Conservation (phyloP, 163 green algal genomes). For the Scenedesmus sp. region DNA sequence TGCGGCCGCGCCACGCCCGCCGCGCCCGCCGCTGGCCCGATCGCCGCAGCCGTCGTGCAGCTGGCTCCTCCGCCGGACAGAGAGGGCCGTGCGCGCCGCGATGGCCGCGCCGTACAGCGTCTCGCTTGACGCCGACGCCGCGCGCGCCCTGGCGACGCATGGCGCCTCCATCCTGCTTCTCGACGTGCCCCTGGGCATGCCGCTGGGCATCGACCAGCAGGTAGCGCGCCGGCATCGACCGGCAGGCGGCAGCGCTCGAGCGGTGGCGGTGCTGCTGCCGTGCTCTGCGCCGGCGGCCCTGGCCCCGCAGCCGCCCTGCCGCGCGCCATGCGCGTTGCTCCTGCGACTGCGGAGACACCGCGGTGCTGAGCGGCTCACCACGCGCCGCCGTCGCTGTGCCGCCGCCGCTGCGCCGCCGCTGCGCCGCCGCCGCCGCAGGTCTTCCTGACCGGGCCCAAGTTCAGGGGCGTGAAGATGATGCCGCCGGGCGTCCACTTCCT, state of each 20-base stretch:
- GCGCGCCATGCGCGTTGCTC: too few species aligned
- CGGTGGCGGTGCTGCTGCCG: not conserved
- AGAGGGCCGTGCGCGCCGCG: too few species aligned
- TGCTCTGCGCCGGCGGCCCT: too few species aligned
- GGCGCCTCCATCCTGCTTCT: constrained; percentile 78
- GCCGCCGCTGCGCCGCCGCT: not conserved
- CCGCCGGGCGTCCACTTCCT: constrained; percentile 84
- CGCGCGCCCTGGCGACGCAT: constrained; percentile 24
- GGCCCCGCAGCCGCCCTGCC: too few species aligned
- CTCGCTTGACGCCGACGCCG: constrained; percentile 39
- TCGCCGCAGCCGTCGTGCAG: too few species aligned
- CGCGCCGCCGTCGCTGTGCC: not conserved
- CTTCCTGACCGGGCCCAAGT: constrained; percentile 82
- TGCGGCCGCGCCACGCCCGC: too few species aligned
- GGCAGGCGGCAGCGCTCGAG: not conserved
- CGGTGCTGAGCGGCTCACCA: too few species aligned
- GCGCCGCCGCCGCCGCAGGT: constrained; percentile 66
- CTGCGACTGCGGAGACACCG: too few species aligned
- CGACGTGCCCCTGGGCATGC: constrained; percentile 69
- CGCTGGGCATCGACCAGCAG: constrained; percentile 81
- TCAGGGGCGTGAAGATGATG: constrained; percentile 93
- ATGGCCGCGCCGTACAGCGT: constrained; percentile 17
- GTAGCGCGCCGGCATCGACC: constrained; percentile 23
- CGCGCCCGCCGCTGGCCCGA: too few species aligned
- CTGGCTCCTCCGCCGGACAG: too few species aligned